Evolutionary conservation across 768 basidiomycete species (phyloP).

Genomic region (Rhizopogon vesiculosus): DNA sequence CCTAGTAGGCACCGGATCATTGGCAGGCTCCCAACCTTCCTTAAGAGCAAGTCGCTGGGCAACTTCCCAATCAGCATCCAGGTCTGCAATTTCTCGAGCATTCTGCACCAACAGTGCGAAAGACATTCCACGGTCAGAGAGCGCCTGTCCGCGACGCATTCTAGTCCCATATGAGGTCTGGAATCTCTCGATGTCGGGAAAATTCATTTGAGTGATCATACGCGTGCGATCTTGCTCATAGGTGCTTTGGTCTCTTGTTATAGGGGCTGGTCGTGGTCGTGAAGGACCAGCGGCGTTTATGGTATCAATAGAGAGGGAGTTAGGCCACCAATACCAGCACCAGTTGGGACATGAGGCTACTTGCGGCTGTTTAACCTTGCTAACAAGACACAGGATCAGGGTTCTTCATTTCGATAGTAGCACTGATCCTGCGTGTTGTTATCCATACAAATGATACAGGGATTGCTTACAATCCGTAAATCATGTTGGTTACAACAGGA

Average conservation of each 20-base stretch:
- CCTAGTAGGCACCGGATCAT: too few relatives aligned
- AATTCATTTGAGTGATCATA: conserved; percentile 15
- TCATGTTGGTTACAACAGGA: too few relatives aligned
- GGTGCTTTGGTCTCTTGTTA: conserved; percentile 14
- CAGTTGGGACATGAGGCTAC: too few relatives aligned
- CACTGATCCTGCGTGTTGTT: too few relatives aligned
- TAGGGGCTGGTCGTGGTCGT: neutral
- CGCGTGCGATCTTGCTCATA: conserved; percentile 21
- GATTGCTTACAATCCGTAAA: too few relatives aligned
- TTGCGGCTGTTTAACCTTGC: too few relatives aligned
- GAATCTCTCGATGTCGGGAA: conserved; percentile 15
- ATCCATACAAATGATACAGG: too few relatives aligned
- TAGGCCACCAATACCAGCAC: too few relatives aligned
- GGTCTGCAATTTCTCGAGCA: conserved; percentile 8
- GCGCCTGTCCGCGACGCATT: neutral
- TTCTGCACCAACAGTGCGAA: conserved; percentile 22
- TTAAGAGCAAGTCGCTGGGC: conserved; percentile 12
- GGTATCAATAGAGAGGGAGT: conserved; percentile 1
- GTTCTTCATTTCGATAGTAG: too few relatives aligned
- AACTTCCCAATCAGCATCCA: conserved; percentile 17
- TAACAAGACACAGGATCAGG: too few relatives aligned
- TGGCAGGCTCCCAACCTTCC: conserved; percentile 1
- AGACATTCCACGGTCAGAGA: conserved; percentile 21
- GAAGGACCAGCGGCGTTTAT: conserved; percentile 26
- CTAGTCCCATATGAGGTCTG: conserved; percentile 6